Percentiles rank a stretch among this genome's conserved stretches.
Conservation (phyloP, 2,329 filamentous ascomycete genomes). For the Colletotrichum sp. region DNA sequence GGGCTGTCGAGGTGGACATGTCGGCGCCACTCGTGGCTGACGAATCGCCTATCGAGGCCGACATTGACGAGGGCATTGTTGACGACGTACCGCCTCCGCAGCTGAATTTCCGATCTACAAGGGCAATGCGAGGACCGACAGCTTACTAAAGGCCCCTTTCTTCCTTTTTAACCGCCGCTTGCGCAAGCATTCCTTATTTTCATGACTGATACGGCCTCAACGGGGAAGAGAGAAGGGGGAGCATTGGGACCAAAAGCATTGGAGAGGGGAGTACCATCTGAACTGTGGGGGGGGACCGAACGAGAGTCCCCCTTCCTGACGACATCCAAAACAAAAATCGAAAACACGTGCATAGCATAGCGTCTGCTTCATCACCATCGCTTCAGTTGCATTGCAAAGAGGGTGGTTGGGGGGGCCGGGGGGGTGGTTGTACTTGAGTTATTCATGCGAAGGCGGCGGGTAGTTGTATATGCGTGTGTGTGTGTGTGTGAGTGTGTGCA, state of each 20-base stretch:
- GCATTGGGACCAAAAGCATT: conserved; percentile 1
- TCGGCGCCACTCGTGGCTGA: conserved; percentile 15
- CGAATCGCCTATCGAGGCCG: conserved; percentile 25
- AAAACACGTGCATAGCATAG: conserved; percentile 20
- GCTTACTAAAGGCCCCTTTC: neutral
- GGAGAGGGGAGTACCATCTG: neutral
- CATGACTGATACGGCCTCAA: conserved; percentile 18
- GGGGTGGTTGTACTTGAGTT: neutral
- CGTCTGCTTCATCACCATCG: conserved; percentile 18
- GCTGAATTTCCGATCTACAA: conserved; percentile 48
- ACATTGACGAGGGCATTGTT: conserved; percentile 45
- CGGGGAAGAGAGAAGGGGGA: neutral
- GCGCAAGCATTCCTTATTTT: neutral
- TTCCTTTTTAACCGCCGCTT: neutral
- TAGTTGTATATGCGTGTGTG: neutral
- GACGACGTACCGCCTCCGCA: conserved; percentile 42
- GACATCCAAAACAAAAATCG: neutral
- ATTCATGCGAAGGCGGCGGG: neutral
- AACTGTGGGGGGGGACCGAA: neutral
- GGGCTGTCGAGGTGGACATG: conserved; percentile 9
- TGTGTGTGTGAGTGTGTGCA: neutral
- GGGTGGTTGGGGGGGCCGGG: neutral
- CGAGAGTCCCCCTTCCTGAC: neutral
- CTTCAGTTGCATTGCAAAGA: neutral
- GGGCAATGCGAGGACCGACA: conserved; percentile 34